Evolutionary conservation across 768 basidiomycete species (phyloP).

Genomic region (Lentinula edodes): DNA sequence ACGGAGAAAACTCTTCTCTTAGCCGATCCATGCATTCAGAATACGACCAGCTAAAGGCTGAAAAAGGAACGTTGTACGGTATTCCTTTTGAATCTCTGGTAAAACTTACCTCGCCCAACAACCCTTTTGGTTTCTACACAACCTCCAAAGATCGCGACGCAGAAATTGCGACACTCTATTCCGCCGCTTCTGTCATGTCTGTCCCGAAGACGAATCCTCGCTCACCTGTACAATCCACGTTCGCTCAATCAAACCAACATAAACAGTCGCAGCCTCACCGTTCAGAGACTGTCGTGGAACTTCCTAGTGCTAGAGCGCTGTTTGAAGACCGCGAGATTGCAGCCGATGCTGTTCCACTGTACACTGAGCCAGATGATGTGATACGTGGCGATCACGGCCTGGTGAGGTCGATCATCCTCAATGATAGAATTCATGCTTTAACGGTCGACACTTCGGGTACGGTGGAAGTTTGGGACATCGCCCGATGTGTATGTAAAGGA

Average conservation of each 20-base stretch:
- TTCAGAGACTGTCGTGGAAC: constrained; percentile 31
- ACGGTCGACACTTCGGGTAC: constrained; percentile 87
- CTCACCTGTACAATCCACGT: constrained; percentile 29
- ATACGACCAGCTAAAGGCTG: constrained; percentile 24
- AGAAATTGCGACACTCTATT: constrained; percentile 82
- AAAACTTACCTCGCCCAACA: constrained; percentile 62
- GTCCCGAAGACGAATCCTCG: constrained; percentile 40
- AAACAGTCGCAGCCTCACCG: constrained; percentile 18
- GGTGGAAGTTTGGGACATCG: constrained; percentile 91
- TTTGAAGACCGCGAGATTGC: constrained; percentile 78
- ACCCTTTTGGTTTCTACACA: constrained; percentile 43
- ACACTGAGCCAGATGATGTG: constrained; percentile 55
- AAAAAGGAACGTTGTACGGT: constrained; percentile 40
- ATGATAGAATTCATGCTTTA: constrained; percentile 85
- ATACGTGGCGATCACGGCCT: constrained; percentile 78
- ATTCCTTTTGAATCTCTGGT: constrained; percentile 72
- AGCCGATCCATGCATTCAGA: constrained; percentile 29
- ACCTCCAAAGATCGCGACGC: constrained; percentile 50
- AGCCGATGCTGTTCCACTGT: constrained; percentile 61
- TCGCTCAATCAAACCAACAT: constrained; percentile 21
- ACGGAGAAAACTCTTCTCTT: constrained; percentile 16
- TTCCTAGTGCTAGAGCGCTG: constrained; percentile 35
- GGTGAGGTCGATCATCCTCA: constrained; percentile 75
- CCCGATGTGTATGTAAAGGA: constrained; percentile 72
- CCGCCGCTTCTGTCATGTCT: constrained; percentile 76